Conservation (phyloP, 2,329 filamentous ascomycete genomes). For the Aspergillus pseudoglaucus region DNA sequence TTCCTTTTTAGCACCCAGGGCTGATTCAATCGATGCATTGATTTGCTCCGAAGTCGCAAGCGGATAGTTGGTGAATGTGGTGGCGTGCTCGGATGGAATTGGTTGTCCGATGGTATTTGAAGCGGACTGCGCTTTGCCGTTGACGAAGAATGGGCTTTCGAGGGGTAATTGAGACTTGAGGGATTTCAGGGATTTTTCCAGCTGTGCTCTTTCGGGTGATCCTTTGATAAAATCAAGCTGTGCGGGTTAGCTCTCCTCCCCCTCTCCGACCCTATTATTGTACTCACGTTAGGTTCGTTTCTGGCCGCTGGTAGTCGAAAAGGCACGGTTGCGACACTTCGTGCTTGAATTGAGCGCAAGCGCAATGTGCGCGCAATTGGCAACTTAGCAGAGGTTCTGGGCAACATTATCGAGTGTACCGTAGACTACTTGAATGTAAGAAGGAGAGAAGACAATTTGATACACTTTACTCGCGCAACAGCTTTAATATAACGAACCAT, state of each 20-base stretch:
- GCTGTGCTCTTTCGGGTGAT: conserved; percentile 28
- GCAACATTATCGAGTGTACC: neutral
- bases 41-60: conserved; percentile 71
- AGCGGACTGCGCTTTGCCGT: conserved; percentile 19
- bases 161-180: conserved; percentile 30
- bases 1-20: conserved; percentile 69
- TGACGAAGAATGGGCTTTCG: conserved; percentile 22
- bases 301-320: conserved; percentile 25
- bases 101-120: conserved; percentile 20
- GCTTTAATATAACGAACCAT: neutral
- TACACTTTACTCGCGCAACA: neutral
- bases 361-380: neutral
- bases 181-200: conserved; percentile 24
- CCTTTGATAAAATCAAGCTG: conserved; percentile 22
- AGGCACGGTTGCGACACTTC: conserved; percentile 16
- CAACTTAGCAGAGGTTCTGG: neutral
- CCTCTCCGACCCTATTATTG: neutral
- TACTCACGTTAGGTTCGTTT: conserved; percentile 32
- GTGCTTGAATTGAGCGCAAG: neutral
- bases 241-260: neutral
- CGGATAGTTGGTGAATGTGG: conserved; percentile 72
- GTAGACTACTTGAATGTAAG: neutral
- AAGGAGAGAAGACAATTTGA: neutral
- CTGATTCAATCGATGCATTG: conserved; percentile 68
- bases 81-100: conserved; percentile 28